Evolutionary conservation across 2,329 filamentous ascomycete species (phyloP).

Genomic region (Pseudogymnoascus sp.): DNA sequence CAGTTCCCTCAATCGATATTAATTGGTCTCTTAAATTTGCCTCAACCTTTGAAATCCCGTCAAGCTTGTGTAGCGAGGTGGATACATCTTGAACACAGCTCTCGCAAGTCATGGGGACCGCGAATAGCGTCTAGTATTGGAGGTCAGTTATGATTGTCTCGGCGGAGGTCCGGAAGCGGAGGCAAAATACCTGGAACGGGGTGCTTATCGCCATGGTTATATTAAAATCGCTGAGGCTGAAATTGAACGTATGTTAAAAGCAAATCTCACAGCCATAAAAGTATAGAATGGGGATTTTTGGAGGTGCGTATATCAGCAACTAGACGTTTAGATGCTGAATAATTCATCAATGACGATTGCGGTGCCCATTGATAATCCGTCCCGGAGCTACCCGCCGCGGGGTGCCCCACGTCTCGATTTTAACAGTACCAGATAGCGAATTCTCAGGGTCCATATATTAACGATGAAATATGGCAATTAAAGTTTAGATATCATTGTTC

Average conservation of each 20-base stretch:
- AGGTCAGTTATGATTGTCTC: conserved; percentile 14
- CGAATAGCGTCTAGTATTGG: conserved; percentile 69
- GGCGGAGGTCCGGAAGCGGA: conserved; percentile 21
- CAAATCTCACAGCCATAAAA: conserved; percentile 2
- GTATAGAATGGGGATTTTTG: neutral
- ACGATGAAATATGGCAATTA: neutral
- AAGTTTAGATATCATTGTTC: neutral
- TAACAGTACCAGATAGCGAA: neutral
- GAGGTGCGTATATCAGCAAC: neutral
- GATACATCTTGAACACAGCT: conserved; percentile 82
- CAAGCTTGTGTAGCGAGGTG: conserved; percentile 64
- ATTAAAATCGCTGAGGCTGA: conserved; percentile 6
- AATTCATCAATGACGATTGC: conserved; percentile 8
- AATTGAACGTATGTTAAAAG: neutral
- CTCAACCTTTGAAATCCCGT: conserved; percentile 74
- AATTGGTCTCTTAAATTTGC: conserved; percentile 77
- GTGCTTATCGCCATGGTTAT: conserved; percentile 26
- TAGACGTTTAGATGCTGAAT: conserved; percentile 9
- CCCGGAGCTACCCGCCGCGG: conserved; percentile 6
- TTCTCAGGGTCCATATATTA: neutral
- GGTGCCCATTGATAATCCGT: neutral
- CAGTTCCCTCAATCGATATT: conserved; percentile 76
- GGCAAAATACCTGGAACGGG: conserved; percentile 27
- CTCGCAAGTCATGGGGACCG: conserved; percentile 88
- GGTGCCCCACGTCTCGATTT: neutral